Base-by-base conservation (phyloP, 2,329 filamentous ascomycete genomes). In the Ilyonectria sp. region DNA sequence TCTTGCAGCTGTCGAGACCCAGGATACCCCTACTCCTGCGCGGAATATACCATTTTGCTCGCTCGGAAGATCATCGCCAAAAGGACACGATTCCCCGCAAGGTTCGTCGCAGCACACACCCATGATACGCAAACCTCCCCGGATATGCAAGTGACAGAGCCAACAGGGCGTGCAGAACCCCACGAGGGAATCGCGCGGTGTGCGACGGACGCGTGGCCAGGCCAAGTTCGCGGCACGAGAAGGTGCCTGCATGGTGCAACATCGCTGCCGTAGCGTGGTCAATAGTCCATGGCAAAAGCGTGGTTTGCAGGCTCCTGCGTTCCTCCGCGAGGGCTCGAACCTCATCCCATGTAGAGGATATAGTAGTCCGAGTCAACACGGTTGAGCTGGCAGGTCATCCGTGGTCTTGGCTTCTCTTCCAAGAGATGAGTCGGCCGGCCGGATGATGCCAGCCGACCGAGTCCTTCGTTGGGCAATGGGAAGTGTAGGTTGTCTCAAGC, bases 1-100 rank as follows among this genome's bases (percentile, higher is more conserved):
- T 31, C 49, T 44, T 61, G 31, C 49, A 60, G 60, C 15, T 33
- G 37, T 54, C 44, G 31, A 57, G 13, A 17, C 17, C 13, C 26
- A 17, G 15, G 7, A 13, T 53, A 46, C 17, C 17, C 31, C 43
- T 21, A 33, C 40, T 59, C 56, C 43, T 17, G 7, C 8, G 40
- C 15, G 40, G 40, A 43, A 43, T n/a, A 43, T 43, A 17, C 40
- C 17, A 6, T n/a, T 43, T 43, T 19, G 40, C 37, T 40, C 11
- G 37, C 11, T 4, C 6, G 37, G 13, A 43, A 43, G 15, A n/a
- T 17, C 17, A 43, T 43, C 40, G 40, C 17, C 40, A 6, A n/a
- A 15, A 13, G 13, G 15, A 43, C 7, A 19, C 7, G 15, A n/a
- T 2, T 7, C 8, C 8, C 17, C 40, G n/a, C n/a, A 7, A 8